A percentile compares a stretch with the other conserved stretches of the same genome.
Conservation (phyloP, 352 stramenopile genomes). For the Blastocystis sp. region DNA sequence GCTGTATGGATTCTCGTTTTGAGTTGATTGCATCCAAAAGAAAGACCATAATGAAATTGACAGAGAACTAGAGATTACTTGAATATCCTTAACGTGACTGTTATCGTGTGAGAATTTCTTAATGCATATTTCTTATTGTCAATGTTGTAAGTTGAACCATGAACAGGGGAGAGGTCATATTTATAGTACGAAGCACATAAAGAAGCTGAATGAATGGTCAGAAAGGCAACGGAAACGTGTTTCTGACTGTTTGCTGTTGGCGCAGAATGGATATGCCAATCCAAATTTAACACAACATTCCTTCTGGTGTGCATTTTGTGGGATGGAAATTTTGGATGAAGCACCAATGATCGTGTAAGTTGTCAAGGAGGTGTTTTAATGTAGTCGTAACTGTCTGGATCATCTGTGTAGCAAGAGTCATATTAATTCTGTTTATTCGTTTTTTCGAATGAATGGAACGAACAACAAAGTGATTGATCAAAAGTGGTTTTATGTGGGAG, state of each 20-base stretch:
- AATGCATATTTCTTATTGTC: slow-evolving; percentile 51
- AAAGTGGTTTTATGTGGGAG: slow-evolving; percentile 45
- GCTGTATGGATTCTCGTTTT: slow-evolving; percentile 68
- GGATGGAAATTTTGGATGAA: slow-evolving; percentile 30
- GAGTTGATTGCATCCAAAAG: background rate
- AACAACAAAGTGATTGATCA: slow-evolving; percentile 42
- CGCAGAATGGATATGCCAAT: slow-evolving; percentile 10
- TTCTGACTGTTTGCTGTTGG: background rate
- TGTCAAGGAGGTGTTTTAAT: background rate
- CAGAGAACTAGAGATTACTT: too few species aligned
- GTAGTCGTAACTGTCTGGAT: slow-evolving; percentile 18
- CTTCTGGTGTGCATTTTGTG: slow-evolving; percentile 57
- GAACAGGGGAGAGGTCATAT: slow-evolving; percentile 35
- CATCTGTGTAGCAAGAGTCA: slow-evolving; percentile 35
- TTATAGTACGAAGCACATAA: slow-evolving; percentile 12
- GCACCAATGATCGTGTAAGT: slow-evolving; percentile 29
- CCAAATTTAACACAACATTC: background rate
- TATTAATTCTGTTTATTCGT: slow-evolving; percentile 19
- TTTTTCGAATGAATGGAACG: slow-evolving; percentile 36
- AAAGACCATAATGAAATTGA: background rate
- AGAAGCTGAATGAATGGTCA: slow-evolving; percentile 47
- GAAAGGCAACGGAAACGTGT: slow-evolving; percentile 35
- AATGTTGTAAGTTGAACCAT: slow-evolving; percentile 59
- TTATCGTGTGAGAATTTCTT: too few species aligned
- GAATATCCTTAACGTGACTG: too few species aligned